Conservation (phyloP, 768 basidiomycete genomes). For the Holtermanniella nyarrowii region DNA sequence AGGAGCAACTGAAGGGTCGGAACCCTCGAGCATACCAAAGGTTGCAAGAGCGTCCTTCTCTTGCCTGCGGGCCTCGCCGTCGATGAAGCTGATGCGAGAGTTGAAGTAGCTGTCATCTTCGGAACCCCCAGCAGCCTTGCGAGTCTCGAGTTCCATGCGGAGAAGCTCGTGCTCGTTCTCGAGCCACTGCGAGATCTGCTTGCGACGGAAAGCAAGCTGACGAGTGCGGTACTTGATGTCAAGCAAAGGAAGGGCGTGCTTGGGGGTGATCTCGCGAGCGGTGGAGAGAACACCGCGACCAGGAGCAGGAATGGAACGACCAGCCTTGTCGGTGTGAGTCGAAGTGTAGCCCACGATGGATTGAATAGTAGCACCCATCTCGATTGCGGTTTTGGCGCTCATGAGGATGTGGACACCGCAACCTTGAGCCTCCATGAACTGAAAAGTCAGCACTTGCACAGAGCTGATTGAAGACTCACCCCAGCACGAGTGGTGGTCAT, state of each 20-base stretch:
- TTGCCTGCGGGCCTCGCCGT: constrained; percentile 80
- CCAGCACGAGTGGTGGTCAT: constrained; percentile 92
- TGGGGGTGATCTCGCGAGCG: constrained; percentile 71
- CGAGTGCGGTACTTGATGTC: constrained; percentile 80
- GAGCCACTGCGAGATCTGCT: constrained; percentile 91
- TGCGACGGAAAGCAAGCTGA: constrained; percentile 89
- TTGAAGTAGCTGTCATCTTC: constrained; percentile 62
- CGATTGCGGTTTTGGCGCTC: constrained; percentile 90
- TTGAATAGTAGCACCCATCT: constrained; percentile 86
- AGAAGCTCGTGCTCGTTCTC: constrained; percentile 76
- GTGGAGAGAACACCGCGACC: constrained; percentile 84
- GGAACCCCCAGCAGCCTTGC: constrained; percentile 45
- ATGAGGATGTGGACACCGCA: constrained; percentile 95
- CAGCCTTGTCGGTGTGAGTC: constrained; percentile 90
- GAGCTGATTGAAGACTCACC: not conserved
- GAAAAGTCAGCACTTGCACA: constrained; percentile 35
- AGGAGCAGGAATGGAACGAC: constrained; percentile 93
- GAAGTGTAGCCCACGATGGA: constrained; percentile 92
- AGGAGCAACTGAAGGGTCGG: constrained; percentile 74
- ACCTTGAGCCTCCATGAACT: constrained; percentile 92
- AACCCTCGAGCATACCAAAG: constrained; percentile 90
- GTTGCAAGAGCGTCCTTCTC: constrained; percentile 86
- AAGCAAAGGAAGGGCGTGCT: constrained; percentile 68
- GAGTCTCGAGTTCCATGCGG: constrained; percentile 58
- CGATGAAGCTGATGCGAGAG: constrained; percentile 68